Evolutionary conservation across 129 eudicot species (phyloP), one percentile per base, ranked within the genome.

Genomic region (Ambrosia trifida): DNA sequence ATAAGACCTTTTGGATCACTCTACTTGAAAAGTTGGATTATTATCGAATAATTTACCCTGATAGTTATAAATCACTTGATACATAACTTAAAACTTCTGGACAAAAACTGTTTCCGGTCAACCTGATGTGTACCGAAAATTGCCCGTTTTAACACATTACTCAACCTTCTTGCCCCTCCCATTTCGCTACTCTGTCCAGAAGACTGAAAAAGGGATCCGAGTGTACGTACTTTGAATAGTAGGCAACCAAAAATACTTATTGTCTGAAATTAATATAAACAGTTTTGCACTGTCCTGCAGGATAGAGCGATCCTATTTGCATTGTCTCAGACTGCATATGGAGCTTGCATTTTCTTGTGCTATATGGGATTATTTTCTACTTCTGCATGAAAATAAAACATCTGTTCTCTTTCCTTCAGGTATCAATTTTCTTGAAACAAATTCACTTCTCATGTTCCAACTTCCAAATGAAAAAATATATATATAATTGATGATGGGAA

Each of bases 351-450:
- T 36, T 85, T 90, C 51, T 58, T 90, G 64, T 89, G 97, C 57
- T 95, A 95, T 54, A n/a, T 95, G 99, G 99, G 91, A 88, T 54
- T 95, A 90, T 79, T 88, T 95, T 72, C 80, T 90, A 68, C 74
- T 88, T 65, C 75, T 73, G 44, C 86, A 72, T 68, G 77, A 72
- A 53, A 77, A 84, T 53, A 81, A 59, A 43, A 33, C 63, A 46
- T 87, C 89, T 24, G 79, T 74, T 75, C 83, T 95, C 51, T 88
- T 90, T 54, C 97, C 99, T 66, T 90, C 87, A 88, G 97, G 99
- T 95, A 82, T 57, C 16, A 17, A 9, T 77, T 70, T 33, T 74
- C 49, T 56, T 78, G 18, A 79, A 43, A 53, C 16, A 5, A 31
- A 17, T 40, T 13, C 67, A 53, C 18, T 41, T 74, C 65, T 36